phyloP scores from a whole-genome alignment of 768 basidiomycete genomes.

The Serendipita indica region DNA sequence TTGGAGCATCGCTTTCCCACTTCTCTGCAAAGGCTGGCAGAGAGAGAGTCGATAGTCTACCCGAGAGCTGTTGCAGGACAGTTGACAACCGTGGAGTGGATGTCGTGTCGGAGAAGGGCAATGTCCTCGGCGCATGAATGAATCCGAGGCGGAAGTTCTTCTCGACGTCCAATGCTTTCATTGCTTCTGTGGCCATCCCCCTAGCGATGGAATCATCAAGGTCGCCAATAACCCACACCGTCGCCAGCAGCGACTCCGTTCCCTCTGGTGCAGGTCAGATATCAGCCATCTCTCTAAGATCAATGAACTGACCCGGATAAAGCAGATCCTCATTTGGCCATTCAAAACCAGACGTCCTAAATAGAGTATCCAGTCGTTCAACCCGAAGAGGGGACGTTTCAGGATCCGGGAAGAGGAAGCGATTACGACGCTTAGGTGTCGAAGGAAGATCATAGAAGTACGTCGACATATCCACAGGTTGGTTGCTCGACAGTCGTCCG shows the following conservation, averaged over 20 bases:
- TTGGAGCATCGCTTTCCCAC: not conserved
- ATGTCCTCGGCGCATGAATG: constrained; percentile 39
- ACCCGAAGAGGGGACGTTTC: constrained; percentile 35
- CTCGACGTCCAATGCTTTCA: constrained; percentile 39
- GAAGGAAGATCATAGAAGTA: constrained; percentile 88
- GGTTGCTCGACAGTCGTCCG: not conserved
- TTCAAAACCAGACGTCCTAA: constrained; percentile 32
- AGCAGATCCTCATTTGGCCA: constrained; percentile 36
- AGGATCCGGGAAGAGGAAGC: constrained; percentile 46
- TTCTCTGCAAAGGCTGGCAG: not conserved
- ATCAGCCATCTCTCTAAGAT: not conserved
- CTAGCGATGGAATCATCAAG: constrained; percentile 50
- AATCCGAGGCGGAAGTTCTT: constrained; percentile 52
- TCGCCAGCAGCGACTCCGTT: constrained; percentile 17
- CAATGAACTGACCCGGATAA: constrained; percentile 40
- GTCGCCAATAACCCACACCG: constrained; percentile 56
- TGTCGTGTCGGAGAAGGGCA: constrained; percentile 9
- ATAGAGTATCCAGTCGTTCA: constrained; percentile 40
- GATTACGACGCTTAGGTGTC: constrained; percentile 55
- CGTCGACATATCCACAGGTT: constrained; percentile 35
- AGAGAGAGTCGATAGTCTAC: not conserved
- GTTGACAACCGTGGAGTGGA: not conserved
- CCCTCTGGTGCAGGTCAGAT: not conserved
- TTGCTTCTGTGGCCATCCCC: constrained; percentile 44
- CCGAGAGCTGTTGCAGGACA: not conserved